A percentile compares a stretch with the other conserved stretches of the same genome.
These are phyloP conservation scores for Curvularia sp. DNA, from an alignment of 2,329 filamentous ascomycete genomes.

Conservation along the genomic window DNA sequence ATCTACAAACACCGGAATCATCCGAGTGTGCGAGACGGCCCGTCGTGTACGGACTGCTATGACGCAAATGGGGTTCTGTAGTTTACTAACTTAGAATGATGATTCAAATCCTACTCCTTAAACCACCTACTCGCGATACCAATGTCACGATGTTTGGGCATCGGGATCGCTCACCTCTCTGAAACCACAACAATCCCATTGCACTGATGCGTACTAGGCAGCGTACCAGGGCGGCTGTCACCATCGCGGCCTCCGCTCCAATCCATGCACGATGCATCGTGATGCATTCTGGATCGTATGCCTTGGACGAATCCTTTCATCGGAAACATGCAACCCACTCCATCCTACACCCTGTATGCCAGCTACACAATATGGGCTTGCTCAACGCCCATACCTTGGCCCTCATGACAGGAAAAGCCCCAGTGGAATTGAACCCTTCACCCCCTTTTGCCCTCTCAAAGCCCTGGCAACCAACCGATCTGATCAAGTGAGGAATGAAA, in stretches of 20 bases:
- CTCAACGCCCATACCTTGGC: background rate
- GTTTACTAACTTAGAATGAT: background rate
- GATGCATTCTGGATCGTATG: background rate
- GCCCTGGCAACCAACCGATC: background rate
- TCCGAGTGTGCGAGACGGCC: background rate
- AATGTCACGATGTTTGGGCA: background rate
- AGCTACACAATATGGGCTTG: background rate
- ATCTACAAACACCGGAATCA: background rate
- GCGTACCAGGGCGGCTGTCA: background rate
- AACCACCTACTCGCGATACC: background rate
- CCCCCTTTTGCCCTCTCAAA: background rate
- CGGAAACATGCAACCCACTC: background rate
- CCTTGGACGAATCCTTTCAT: background rate
- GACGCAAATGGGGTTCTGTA: background rate
- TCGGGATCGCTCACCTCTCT: background rate
- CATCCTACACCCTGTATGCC: background rate
- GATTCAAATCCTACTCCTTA: background rate
- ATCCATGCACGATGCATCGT: background rate
- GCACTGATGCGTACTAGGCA: background rate
- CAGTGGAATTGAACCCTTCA: slow-evolving; percentile 1
- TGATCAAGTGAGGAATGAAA: background rate
- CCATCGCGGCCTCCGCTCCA: background rate
- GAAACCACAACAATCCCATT: background rate
- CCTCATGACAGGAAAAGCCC: background rate
- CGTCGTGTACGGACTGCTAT: background rate